A percentile compares a stretch with the other conserved stretches of the same genome.
Conservation (phyloP, 768 basidiomycete species). For the Galerina sulciceps region DNA sequence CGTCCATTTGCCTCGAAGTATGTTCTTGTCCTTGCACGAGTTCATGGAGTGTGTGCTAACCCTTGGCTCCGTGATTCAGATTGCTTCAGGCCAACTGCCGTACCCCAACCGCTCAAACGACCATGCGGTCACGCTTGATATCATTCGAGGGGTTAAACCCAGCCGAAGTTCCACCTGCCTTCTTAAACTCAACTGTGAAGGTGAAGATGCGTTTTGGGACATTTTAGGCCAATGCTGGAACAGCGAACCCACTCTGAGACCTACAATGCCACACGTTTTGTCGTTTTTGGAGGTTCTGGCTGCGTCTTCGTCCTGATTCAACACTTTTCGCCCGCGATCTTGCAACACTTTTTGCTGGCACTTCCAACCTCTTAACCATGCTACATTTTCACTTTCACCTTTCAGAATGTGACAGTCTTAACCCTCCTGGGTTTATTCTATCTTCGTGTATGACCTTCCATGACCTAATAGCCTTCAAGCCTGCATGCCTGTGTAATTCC, state of each 20-base stretch:
- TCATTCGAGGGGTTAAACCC: constrained; percentile 55
- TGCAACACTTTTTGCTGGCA: too few species aligned
- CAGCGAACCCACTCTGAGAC: constrained; percentile 37
- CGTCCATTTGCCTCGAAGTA: constrained; percentile 63
- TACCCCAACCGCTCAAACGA: constrained; percentile 59
- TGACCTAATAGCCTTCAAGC: too few species aligned
- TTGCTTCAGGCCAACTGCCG: constrained; percentile 54
- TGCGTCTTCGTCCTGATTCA: constrained; percentile 5
- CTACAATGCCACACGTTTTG: constrained; percentile 46
- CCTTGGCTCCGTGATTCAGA: constrained; percentile 29
- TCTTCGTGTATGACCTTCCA: too few species aligned
- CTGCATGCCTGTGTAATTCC: too few species aligned
- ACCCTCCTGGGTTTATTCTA: too few species aligned
- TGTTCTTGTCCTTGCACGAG: background rate
- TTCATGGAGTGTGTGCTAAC: background rate
- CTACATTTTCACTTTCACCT: too few species aligned
- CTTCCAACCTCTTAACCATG: too few species aligned
- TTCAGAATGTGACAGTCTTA: too few species aligned
- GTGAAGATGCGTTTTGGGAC: constrained; percentile 44
- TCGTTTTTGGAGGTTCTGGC: constrained; percentile 32
- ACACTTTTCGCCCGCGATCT: background rate
- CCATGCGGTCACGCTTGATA: constrained; percentile 58
- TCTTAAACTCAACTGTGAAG: constrained; percentile 26
- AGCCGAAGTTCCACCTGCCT: constrained; percentile 35
- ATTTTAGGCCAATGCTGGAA: constrained; percentile 53